Percentiles rank a stretch among this genome's conserved stretches.
These are phyloP conservation scores for Adansonia gregorii DNA, from an alignment of 441 rosid genomes.

Conservation along the genomic window DNA sequence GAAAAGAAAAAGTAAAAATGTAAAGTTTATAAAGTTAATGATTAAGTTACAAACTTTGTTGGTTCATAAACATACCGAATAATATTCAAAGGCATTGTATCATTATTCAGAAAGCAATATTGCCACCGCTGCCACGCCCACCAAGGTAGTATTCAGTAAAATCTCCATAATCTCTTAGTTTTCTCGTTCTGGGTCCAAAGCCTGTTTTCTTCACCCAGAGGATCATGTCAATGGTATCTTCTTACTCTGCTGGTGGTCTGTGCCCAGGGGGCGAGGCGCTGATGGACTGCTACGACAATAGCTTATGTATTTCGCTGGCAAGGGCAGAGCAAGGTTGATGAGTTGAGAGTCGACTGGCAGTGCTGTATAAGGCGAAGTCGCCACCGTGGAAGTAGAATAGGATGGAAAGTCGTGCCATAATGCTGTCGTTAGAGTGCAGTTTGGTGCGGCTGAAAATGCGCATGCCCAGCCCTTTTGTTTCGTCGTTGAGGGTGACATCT, in stretches of 20 bases:
- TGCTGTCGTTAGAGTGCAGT: slow-evolving; percentile 33
- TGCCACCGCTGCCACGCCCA: slow-evolving; percentile 45
- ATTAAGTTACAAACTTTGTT: slow-evolving; percentile 34
- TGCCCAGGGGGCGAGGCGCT: slow-evolving; percentile 44
- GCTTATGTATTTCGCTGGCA: slow-evolving; percentile 27
- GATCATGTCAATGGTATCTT: slow-evolving; percentile 42
- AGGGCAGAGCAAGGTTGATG: slow-evolving; percentile 17
- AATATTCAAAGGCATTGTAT: slow-evolving; percentile 36
- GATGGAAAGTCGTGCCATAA: slow-evolving; percentile 45
- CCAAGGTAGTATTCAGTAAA: slow-evolving; percentile 33
- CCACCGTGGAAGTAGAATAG: slow-evolving; percentile 39
- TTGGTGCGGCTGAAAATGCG: slow-evolving; percentile 41
- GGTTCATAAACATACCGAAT: slow-evolving; percentile 40
- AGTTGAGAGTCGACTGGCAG: slow-evolving; percentile 1
- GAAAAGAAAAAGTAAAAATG: no score
- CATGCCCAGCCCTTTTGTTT: slow-evolving; percentile 28
- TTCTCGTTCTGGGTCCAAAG: slow-evolving; percentile 35
- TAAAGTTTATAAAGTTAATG: no score
- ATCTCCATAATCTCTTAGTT: slow-evolving; percentile 35
- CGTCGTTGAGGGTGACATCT: slow-evolving; percentile 39
- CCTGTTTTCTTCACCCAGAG: slow-evolving; percentile 41
- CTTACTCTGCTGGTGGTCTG: slow-evolving; percentile 42
- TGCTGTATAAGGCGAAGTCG: slow-evolving; percentile 26
- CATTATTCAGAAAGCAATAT: slow-evolving; percentile 30
- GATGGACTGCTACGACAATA: slow-evolving; percentile 34